These are phyloP conservation scores for Kazachstania sp. DNA, from an alignment of 1,139 yeast genomes.

Conservation along the genomic window DNA sequence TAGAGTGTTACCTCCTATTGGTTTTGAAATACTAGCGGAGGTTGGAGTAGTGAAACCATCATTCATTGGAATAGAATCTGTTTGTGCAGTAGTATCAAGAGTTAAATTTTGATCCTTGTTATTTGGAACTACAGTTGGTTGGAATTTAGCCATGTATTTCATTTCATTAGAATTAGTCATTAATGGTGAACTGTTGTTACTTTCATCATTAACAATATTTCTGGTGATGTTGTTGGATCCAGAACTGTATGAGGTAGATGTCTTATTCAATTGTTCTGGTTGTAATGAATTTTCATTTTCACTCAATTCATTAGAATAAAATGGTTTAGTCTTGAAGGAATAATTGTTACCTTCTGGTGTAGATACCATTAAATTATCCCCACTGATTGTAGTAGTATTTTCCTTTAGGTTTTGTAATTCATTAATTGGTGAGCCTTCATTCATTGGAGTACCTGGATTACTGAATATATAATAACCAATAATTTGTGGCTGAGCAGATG, in stretches of 20 bases:
- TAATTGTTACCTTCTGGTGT: neutral
- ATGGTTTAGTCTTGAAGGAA: neutral
- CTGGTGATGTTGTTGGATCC: neutral
- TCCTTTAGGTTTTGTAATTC: neutral
- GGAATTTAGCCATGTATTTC: neutral
- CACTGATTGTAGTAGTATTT: neutral
- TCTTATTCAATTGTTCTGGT: neutral
- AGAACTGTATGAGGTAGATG: neutral
- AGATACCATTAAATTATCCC: neutral
- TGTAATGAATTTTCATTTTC: neutral
- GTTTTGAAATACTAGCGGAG: neutral
- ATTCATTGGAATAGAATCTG: neutral
- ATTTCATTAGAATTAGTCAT: neutral
- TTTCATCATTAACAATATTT: neutral
- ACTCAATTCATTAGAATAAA: neutral
- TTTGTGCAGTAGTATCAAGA: neutral
- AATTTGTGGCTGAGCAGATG: neutral
- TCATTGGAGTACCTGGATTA: neutral
- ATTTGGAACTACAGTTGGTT: neutral
- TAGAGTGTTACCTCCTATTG: neutral
- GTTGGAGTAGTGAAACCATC: neutral
- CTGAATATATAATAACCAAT: neutral
- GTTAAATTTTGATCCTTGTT: neutral
- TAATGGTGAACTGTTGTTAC: neutral
- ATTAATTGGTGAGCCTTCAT: neutral